Evolutionary conservation across 768 basidiomycete genomes (phyloP), one percentile per base, ranked within the genome.

Genomic region (Pholiota conissans): DNA sequence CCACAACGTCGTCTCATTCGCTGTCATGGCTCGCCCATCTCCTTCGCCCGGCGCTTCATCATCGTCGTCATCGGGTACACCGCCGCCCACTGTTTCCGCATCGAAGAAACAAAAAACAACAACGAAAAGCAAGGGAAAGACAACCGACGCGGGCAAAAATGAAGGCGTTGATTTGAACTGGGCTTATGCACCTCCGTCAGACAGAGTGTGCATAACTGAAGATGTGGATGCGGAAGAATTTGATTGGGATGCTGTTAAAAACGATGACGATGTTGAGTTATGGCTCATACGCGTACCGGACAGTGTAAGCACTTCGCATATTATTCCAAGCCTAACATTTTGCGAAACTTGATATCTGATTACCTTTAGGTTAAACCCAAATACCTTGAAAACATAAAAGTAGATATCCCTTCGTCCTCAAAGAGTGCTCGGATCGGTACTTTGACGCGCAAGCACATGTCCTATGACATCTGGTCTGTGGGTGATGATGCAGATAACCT

Each of bases 261-360:
- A 77, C 2, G 70, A 80, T 49, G 78, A 86, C 26, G 81, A 90
- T 57, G 63, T 83, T 9, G 89, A 92, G 62, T 63, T 92, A 8
- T 91, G 89, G 83, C 71, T 90, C 11, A 79, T 91, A 32, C 81
- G 90, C 10, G 80, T 84, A 14, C 90, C 90, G 22, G 83, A 86
- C 11, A 78, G 78, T 35, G 90, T 91, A 66, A 58, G 87, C 74
- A 24, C 42, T 18, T 32, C 22, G 32, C 49, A 20, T n/a, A 27
- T 54, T 9, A 7, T 14, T 24, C 24, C 18, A 5, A 10, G 27
- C 45, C n/a, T 11, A 49, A 22, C 6, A 49, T 45, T 20, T 20
- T 22, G 24, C 18, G 27, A 16, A 18, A 34, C 28, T 49, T 14
- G 7, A 40, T 47, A 54, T 47, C 28, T 60, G 5, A 22, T 40